These are phyloP conservation scores for Elaeagnus macrophylla DNA, from an alignment of 306 rosid species.

Conservation along the genomic window DNA sequence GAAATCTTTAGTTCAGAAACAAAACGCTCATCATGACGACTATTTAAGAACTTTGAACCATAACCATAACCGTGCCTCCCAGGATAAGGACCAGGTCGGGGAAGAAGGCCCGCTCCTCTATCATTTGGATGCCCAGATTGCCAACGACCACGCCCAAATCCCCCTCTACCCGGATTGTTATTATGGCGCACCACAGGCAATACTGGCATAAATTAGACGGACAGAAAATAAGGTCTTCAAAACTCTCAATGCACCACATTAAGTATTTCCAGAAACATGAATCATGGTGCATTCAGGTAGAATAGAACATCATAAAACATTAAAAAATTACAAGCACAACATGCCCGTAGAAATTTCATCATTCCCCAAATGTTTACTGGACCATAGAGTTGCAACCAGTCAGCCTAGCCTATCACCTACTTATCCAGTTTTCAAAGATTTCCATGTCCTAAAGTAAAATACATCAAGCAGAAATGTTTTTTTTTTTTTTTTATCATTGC, in stretches of 20 bases:
- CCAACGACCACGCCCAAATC: conserved; percentile 41
- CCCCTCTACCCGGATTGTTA: conserved; percentile 33
- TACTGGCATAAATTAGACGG: conserved; percentile 20
- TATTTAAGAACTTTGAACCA: conserved; percentile 54
- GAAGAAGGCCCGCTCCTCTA: conserved; percentile 91
- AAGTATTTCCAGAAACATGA: too few species aligned
- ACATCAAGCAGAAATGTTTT: too few species aligned
- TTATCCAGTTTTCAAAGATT: too few species aligned
- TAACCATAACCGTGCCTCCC: conserved; percentile 66
- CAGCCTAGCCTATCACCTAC: too few species aligned
- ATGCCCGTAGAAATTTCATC: too few species aligned
- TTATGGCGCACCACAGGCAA: conserved; percentile 34
- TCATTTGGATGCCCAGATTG: conserved; percentile 46
- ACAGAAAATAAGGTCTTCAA: not conserved
- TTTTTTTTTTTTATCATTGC: too few species aligned
- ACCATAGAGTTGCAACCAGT: too few species aligned
- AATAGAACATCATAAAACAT: too few species aligned
- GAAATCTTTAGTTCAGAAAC: conserved; percentile 77
- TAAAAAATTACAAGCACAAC: too few species aligned
- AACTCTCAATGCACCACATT: not conserved
- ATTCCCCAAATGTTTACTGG: too few species aligned
- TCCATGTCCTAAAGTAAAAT: too few species aligned
- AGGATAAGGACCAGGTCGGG: conserved; percentile 86
- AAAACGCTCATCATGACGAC: conserved; percentile 71
- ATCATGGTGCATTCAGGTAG: too few species aligned